Evolutionary conservation across 805 yeast genomes (phyloP).

Genomic region (Wickerhamiella bombiphila): DNA sequence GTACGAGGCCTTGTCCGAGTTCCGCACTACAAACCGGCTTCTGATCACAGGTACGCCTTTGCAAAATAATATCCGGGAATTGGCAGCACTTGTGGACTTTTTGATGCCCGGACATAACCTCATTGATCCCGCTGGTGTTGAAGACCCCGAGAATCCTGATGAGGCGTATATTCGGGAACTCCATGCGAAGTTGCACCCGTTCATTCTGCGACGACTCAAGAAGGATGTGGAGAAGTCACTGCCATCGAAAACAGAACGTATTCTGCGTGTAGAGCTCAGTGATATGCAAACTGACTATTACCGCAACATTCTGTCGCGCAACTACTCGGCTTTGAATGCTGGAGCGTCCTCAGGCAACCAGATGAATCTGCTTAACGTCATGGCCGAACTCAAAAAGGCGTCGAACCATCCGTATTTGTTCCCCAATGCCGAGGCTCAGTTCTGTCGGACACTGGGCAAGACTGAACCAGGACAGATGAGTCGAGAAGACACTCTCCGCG

Average conservation of each 20-base stretch:
- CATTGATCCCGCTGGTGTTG: slow-evolving; percentile 80
- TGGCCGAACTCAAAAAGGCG: slow-evolving; percentile 93
- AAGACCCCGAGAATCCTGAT: slow-evolving; percentile 56
- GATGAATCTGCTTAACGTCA: slow-evolving; percentile 72
- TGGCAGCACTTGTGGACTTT: slow-evolving; percentile 88
- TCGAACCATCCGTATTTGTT: slow-evolving; percentile 93
- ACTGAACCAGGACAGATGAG: slow-evolving; percentile 36
- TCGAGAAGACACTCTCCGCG: slow-evolving; percentile 71
- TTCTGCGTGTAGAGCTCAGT: slow-evolving; percentile 84
- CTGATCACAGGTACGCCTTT: slow-evolving; percentile 96
- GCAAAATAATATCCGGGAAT: slow-evolving; percentile 87
- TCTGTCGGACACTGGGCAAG: slow-evolving; percentile 35
- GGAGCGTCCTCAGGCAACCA: slow-evolving; percentile 67
- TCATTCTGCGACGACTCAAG: slow-evolving; percentile 80
- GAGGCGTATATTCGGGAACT: slow-evolving; percentile 77
- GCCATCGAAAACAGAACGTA: slow-evolving; percentile 92
- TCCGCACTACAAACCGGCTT: slow-evolving; percentile 70
- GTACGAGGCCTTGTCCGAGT: slow-evolving; percentile 72
- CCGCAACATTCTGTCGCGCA: slow-evolving; percentile 81
- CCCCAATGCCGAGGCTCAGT: slow-evolving; percentile 81
- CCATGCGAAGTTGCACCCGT: slow-evolving; percentile 78
- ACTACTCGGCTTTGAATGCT: slow-evolving; percentile 79
- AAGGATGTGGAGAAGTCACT: slow-evolving; percentile 95
- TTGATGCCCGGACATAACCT: slow-evolving; percentile 87
- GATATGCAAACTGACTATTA: slow-evolving; percentile 93